phyloP scores from a whole-genome alignment of 306 rosid genomes.

The Aeschynomene evenia region DNA sequence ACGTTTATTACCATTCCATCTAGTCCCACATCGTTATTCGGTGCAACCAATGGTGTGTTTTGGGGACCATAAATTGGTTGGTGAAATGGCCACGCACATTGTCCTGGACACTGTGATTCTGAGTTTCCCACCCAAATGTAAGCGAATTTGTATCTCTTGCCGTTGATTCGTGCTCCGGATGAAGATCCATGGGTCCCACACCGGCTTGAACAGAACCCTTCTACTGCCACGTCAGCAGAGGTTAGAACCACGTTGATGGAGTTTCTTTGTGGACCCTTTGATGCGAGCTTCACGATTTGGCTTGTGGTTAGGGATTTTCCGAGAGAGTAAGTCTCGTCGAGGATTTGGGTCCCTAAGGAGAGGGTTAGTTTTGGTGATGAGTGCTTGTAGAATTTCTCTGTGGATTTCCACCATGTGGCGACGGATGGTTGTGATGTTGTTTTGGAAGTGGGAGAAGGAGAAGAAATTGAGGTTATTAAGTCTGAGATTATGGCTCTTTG shows the following conservation, averaged over 20 bases:
- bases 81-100: slow-evolving; percentile 85
- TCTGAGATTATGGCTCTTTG: slow-evolving; percentile 51
- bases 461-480: slow-evolving; percentile 42
- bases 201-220: slow-evolving; percentile 54
- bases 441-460: slow-evolving; percentile 35
- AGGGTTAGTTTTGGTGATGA: slow-evolving; percentile 25
- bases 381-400: slow-evolving; percentile 47
- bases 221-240: slow-evolving; percentile 42
- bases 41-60: slow-evolving; percentile 50
- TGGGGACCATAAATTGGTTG: slow-evolving; percentile 85
- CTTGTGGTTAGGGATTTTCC: slow-evolving; percentile 55
- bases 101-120: slow-evolving; percentile 69
- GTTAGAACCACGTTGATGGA: slow-evolving; percentile 63
- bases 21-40: slow-evolving; percentile 66
- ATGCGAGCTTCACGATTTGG: slow-evolving; percentile 41
- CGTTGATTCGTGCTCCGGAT: slow-evolving; percentile 12
- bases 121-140: slow-evolving; percentile 80
- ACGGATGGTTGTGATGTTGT: slow-evolving; percentile 46
- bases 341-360: slow-evolving; percentile 38
- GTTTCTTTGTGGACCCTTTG: slow-evolving; percentile 41
- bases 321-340: slow-evolving; percentile 40
- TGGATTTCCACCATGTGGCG: slow-evolving; percentile 51
- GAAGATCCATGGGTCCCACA: slow-evolving; percentile 68
- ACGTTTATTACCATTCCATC: slow-evolving; percentile 73
- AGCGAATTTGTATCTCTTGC: slow-evolving; percentile 43